Conservation (phyloP, 805 yeast species). For the Candida bentonensis region DNA sequence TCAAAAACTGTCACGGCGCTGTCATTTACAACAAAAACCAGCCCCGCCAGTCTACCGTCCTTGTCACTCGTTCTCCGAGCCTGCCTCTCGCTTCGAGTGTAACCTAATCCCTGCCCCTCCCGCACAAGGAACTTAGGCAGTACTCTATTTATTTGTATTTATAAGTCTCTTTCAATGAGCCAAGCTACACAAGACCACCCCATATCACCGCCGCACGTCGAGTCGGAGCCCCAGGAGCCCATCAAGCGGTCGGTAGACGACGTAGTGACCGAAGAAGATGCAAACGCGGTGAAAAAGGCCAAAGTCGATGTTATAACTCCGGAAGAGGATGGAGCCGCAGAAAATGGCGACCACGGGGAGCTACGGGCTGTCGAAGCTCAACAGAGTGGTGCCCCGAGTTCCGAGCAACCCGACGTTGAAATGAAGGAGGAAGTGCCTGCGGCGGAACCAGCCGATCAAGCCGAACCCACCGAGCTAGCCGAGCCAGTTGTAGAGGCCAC, state of each 20-base stretch:
- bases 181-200: not conserved
- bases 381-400: too few relatives aligned
- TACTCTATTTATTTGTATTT: slow-evolving; percentile 1
- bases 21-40: too few relatives aligned
- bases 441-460: too few relatives aligned
- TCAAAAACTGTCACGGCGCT: too few relatives aligned
- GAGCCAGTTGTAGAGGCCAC: not conserved
- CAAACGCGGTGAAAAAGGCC: not conserved
- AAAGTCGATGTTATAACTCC: slow-evolving; percentile 1
- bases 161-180: not conserved
- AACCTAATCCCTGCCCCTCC: too few relatives aligned
- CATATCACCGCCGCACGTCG: not conserved
- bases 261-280: not conserved
- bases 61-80: too few relatives aligned
- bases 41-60: too few relatives aligned
- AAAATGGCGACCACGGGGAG: slow-evolving; percentile 1
- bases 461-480: not conserved
- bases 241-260: not conserved
- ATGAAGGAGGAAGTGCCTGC: too few relatives aligned
- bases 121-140: too few relatives aligned
- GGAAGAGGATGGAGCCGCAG: slow-evolving; percentile 1
- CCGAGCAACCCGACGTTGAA: not conserved
- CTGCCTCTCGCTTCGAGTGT: too few relatives aligned
- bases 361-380: too few relatives aligned
- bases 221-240: not conserved